These are phyloP conservation scores for Dictyostelium purpureum DNA, from an alignment of 78 protist genomes.

Conservation along the genomic window DNA sequence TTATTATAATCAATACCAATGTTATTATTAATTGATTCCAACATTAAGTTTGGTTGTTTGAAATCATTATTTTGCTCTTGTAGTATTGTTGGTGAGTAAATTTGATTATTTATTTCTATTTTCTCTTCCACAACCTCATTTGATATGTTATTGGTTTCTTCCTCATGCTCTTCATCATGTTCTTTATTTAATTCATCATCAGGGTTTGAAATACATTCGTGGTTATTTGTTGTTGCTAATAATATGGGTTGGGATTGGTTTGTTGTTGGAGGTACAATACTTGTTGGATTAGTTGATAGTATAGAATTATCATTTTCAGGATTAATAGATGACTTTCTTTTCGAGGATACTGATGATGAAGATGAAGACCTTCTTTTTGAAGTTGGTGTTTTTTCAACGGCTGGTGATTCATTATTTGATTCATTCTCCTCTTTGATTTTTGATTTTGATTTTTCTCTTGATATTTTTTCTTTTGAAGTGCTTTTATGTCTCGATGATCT, in stretches of 20 bases:
- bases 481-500: neutral
- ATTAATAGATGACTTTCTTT: neutral
- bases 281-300: neutral
- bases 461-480: neutral
- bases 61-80: no score
- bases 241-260: neutral
- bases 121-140: no score
- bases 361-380: neutral
- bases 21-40: no score
- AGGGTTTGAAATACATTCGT: neutral
- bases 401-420: neutral
- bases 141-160: no score
- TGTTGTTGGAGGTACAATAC: no score
- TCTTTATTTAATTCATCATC: neutral
- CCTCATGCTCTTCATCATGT: no score
- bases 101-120: no score
- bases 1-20: no score
- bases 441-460: neutral
- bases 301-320: neutral
- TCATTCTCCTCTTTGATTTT: neutral
- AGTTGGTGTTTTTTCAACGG: neutral
- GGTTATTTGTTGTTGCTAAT: neutral
- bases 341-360: neutral
- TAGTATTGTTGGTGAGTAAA: no score
- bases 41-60: no score